These are phyloP conservation scores for Alternaria sp. DNA, from an alignment of 2,329 filamentous ascomycete genomes.

Conservation along the genomic window DNA sequence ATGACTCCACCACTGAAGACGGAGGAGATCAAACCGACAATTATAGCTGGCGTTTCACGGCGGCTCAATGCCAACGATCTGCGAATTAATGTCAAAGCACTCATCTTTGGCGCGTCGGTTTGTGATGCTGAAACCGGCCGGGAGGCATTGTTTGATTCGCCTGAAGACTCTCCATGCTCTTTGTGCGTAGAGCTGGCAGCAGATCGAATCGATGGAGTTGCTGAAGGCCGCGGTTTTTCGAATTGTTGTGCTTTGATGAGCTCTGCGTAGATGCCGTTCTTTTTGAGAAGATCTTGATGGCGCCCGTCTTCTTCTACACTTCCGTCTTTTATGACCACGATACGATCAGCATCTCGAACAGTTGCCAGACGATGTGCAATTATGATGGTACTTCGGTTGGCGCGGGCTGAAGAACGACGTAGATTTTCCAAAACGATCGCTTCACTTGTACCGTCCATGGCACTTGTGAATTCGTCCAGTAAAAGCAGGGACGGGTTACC, in stretches of 20 bases:
- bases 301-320: constrained; percentile 38
- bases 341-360: constrained; percentile 46
- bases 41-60: constrained; percentile 49
- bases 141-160: neutral
- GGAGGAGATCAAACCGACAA: constrained; percentile 52
- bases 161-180: constrained; percentile 9
- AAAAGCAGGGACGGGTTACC: constrained; percentile 42
- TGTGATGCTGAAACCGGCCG: neutral
- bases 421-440: constrained; percentile 42
- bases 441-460: constrained; percentile 40
- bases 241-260: constrained; percentile 46
- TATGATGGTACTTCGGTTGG: constrained; percentile 44
- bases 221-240: constrained; percentile 36
- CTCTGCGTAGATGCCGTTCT: constrained; percentile 39
- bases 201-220: constrained; percentile 30
- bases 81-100: constrained; percentile 22
- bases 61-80: constrained; percentile 40
- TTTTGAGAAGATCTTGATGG: constrained; percentile 38
- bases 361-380: constrained; percentile 48
- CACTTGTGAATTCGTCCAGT: constrained; percentile 47
- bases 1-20: constrained; percentile 58
- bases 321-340: constrained; percentile 46
- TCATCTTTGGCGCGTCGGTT: constrained; percentile 16
- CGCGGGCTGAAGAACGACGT: constrained; percentile 32
- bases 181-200: constrained; percentile 17